These are phyloP conservation scores for Digitaria exilis DNA, from an alignment of 202 grass and related monocot genomes.

Conservation along the genomic window DNA sequence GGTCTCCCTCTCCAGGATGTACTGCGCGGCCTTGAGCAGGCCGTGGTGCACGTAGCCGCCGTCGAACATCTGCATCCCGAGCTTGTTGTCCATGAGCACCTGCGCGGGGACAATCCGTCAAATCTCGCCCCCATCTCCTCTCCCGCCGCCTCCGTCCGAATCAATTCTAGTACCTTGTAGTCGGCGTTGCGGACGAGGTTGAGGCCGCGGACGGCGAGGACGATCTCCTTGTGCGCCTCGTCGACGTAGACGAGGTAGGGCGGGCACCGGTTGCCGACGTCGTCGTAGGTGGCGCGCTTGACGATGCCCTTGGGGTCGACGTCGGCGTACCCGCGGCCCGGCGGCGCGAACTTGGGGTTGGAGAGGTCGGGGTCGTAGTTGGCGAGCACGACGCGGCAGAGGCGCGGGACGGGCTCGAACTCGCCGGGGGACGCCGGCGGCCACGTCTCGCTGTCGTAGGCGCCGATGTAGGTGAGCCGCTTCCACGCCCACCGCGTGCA, in stretches of 20 bases:
- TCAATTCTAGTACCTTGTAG: conserved; percentile 63
- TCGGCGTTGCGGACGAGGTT: conserved; percentile 95
- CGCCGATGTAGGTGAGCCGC: conserved; percentile 88
- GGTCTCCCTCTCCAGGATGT: conserved; percentile 77
- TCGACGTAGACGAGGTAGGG: conserved; percentile 88
- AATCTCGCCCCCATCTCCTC: not conserved
- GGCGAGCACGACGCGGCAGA: conserved; percentile 80
- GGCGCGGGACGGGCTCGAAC: conserved; percentile 82
- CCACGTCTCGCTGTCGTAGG: conserved; percentile 99
- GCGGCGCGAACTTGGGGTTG: conserved; percentile 58
- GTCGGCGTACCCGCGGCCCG: conserved; percentile 47
- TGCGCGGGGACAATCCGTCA: not conserved
- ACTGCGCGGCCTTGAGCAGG: conserved; percentile 73
- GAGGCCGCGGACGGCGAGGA: conserved; percentile 90
- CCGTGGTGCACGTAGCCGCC: conserved; percentile 93
- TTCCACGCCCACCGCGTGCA: conserved; percentile 91
- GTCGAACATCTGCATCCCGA: conserved; percentile 94
- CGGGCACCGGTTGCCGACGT: conserved; percentile 65
- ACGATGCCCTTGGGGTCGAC: conserved; percentile 44
- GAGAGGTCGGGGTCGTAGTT: conserved; percentile 67
- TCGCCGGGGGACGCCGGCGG: conserved; percentile 58
- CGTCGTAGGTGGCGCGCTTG: conserved; percentile 59
- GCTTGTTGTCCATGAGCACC: conserved; percentile 89
- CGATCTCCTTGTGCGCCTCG: conserved; percentile 57
- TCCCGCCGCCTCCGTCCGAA: not conserved